Conservation (phyloP, 2,329 filamentous ascomycete species). For the Aspergillus ruber region DNA sequence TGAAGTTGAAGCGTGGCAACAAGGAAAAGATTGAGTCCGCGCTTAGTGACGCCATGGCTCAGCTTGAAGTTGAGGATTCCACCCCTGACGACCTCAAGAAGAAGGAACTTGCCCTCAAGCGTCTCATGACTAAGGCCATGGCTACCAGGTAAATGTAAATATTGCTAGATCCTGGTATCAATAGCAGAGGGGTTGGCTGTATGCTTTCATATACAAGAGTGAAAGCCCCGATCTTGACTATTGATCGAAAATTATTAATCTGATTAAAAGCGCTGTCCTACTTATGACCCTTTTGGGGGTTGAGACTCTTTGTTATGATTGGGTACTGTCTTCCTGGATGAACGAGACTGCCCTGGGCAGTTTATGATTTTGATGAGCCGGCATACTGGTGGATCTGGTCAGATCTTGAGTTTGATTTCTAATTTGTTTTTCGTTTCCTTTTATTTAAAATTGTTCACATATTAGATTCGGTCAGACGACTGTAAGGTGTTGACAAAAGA, state of each 20-base stretch:
- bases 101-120: slow-evolving; percentile 98
- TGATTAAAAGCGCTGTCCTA: not conserved
- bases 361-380: slow-evolving; percentile 25
- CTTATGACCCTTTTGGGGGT: not conserved
- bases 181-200: not conserved
- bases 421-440: not conserved
- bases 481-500: not conserved
- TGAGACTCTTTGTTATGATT: slow-evolving; percentile 6
- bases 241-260: not conserved
- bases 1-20: slow-evolving; percentile 98
- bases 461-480: not conserved
- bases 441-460: not conserved
- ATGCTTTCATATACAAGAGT: not conserved
- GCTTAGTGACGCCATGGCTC: slow-evolving; percentile 93
- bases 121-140: slow-evolving; percentile 97
- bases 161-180: slow-evolving; percentile 2
- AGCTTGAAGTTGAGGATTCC: slow-evolving; percentile 92
- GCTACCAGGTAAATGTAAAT: slow-evolving; percentile 65
- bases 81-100: slow-evolving; percentile 95
- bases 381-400: slow-evolving; percentile 1
- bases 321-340: slow-evolving; percentile 23
- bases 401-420: not conserved
- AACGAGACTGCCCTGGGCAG: slow-evolving; percentile 25
- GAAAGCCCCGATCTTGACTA: not conserved
- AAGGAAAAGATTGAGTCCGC: slow-evolving; percentile 99